Conservation (phyloP, 2,329 filamentous ascomycete species). For the Colletotrichum tabaci region DNA sequence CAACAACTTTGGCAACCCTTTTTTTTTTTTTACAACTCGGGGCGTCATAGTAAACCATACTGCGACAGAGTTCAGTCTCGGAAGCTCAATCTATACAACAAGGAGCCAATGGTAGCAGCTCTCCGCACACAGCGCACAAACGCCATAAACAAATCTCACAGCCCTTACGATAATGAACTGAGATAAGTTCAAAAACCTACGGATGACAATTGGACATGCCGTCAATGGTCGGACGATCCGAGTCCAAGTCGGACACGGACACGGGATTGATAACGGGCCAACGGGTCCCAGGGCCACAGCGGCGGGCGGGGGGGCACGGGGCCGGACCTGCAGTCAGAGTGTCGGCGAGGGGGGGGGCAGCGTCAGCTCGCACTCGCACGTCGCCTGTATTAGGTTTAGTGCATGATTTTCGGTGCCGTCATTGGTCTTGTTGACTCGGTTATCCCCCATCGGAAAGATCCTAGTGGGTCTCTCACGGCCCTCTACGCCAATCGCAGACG, state of each 20-base stretch:
- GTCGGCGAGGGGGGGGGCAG: neutral
- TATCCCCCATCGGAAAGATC: slow-evolving; percentile 10
- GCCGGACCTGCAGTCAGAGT: neutral
- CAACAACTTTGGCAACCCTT: slow-evolving; percentile 49
- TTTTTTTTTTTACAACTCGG: slow-evolving; percentile 42
- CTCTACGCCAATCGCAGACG: neutral
- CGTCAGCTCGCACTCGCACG: slow-evolving; percentile 38
- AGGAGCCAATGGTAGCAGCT: neutral
- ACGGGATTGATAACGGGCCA: slow-evolving; percentile 8
- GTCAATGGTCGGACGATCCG: neutral
- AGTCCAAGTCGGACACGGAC: slow-evolving; percentile 17
- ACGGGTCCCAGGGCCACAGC: neutral
- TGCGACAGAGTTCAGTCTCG: neutral
- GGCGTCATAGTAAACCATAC: slow-evolving; percentile 46
- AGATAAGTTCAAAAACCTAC: no score
- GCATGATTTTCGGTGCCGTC: neutral
- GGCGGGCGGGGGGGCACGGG: no score
- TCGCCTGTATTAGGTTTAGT: slow-evolving; percentile 38
- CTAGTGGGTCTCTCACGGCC: slow-evolving; percentile 13
- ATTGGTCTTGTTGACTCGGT: slow-evolving; percentile 17
- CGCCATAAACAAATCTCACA: no score
- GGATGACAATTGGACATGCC: neutral
- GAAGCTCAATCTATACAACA: neutral
- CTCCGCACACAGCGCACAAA: neutral
- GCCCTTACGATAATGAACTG: no score